Evolutionary conservation across 352 stramenopile genomes (phyloP).

Genomic region (Phytophthora uliginosa): DNA sequence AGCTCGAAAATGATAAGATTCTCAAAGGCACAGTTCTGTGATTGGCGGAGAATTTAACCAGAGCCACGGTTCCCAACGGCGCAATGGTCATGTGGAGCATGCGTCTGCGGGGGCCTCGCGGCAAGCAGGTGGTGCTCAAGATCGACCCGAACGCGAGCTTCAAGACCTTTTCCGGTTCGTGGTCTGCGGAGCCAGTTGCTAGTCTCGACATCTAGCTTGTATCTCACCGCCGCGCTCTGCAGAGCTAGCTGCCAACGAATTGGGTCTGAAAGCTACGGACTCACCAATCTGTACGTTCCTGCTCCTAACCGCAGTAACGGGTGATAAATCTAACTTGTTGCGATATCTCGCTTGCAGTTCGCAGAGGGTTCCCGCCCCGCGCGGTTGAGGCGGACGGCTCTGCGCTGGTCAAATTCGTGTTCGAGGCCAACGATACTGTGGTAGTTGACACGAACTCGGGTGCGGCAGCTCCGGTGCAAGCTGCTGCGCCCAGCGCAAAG

Average conservation of each 20-base stretch:
- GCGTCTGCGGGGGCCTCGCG: slow-evolving; percentile 67
- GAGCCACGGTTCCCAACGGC: neutral
- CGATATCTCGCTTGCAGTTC: slow-evolving; percentile 47
- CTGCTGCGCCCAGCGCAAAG: slow-evolving; percentile 15
- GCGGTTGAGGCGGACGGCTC: slow-evolving; percentile 45
- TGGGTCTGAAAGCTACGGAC: slow-evolving; percentile 56
- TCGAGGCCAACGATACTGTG: slow-evolving; percentile 80
- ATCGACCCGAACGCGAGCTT: slow-evolving; percentile 49
- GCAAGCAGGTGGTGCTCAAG: slow-evolving; percentile 64
- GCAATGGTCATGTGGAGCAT: slow-evolving; percentile 65
- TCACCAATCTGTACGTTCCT: slow-evolving; percentile 56
- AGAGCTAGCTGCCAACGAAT: slow-evolving; percentile 57
- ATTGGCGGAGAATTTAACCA: neutral
- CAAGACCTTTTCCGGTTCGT: slow-evolving; percentile 64
- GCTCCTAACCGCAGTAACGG: neutral
- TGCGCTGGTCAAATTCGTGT: slow-evolving; percentile 54
- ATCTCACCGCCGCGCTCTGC: neutral
- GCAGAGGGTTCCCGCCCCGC: slow-evolving; percentile 73
- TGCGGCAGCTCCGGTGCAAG: slow-evolving; percentile 11
- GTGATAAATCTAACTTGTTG: neutral
- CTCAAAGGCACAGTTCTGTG: too few relatives aligned
- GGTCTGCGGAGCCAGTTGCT: neutral
- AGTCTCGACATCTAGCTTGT: neutral
- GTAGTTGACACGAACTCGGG: slow-evolving; percentile 47
- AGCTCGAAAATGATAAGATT: too few relatives aligned